Percentiles rank a stretch among this genome's conserved stretches.
phyloP scores from a whole-genome alignment of 148 eudicot species.

The Cornus suecica region DNA sequence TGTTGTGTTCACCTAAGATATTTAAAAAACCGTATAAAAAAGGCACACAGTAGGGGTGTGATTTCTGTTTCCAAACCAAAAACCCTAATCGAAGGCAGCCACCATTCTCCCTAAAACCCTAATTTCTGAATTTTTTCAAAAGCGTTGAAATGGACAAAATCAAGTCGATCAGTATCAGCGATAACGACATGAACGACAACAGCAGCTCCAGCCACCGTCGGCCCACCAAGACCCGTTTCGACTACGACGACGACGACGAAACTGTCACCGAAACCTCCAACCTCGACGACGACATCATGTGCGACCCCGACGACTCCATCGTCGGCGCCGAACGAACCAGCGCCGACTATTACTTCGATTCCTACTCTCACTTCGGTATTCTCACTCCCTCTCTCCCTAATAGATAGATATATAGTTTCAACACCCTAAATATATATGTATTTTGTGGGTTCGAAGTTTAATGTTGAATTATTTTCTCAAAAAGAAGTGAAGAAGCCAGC shows the following conservation, averaged over 20 bases:
- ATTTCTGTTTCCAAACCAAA: too few species aligned
- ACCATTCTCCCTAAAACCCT: constrained; percentile 18
- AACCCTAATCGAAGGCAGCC: constrained; percentile 31
- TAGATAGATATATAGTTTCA: background rate
- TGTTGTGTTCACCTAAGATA: too few species aligned
- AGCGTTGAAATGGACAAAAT: constrained; percentile 32
- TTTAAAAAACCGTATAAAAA: too few species aligned
- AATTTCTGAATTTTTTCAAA: background rate
- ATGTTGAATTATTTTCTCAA: background rate
- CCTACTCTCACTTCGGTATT: constrained; percentile 94
- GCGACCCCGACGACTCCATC: constrained; percentile 36
- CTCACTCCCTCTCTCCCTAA: background rate
- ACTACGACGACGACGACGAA: constrained; percentile 40
- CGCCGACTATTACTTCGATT: constrained; percentile 98
- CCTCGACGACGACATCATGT: constrained; percentile 48
- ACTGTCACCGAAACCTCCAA: constrained; percentile 46
- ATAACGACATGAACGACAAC: constrained; percentile 9
- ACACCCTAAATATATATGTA: background rate
- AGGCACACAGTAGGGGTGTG: too few species aligned
- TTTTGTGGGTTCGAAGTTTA: background rate
- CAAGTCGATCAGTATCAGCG: constrained; percentile 1
- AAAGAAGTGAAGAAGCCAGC: background rate
- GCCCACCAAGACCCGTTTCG: constrained; percentile 31
- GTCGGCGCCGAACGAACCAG: constrained; percentile 68
- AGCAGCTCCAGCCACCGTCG: constrained; percentile 8